Evolutionary conservation across 148 eudicot species (phyloP), one percentile per base, ranked within the genome.

Genomic region (Pouteria glomerata): DNA sequence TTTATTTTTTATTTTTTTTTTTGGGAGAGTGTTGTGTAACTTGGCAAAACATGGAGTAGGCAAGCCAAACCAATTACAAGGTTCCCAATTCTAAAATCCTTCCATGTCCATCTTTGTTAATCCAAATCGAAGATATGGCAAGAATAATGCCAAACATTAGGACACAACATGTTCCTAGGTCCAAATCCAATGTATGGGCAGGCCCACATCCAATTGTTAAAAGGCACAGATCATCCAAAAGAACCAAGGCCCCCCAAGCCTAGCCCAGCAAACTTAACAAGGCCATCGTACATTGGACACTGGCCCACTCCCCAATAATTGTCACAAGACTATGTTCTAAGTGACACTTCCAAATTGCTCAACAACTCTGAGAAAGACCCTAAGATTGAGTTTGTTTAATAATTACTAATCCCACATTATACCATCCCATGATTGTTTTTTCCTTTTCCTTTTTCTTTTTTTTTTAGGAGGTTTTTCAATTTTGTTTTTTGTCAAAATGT

Each of bases 61-160:
- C 16, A 23, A 41, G 66, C 47, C 45, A 8, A 37, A 16, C 63
- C 8, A 16, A 61, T 3, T 3, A 1, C 24, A 53, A 55, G 59
- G 24, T 8, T 55, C 59, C 30, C 59, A 24, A 23, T 0, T 23
- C 29, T 0, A 1, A 23, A 55, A 11, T n/a, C 26, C 16, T 23
- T 23, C 29, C 18, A 2, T 4, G 18, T 51, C 24, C 4, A 63
- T 24, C 47, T n/a, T n/a, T n/a, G n/a, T 39, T 37, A 63, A 39
- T 63, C 67, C 48, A 27, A 63, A 39, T 63, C 31, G 23, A 41
- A 39, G 29, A 39, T 24, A 39, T 23, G 30, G 67, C 39, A 37
- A 10, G 8, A 37, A 63, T 41, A 63, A 63, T 63, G 12, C 39
- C 48, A 63, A 63, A 63, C 67, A 63, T 63, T n/a, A 24, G 67